Evolutionary conservation across 768 basidiomycete species (phyloP), one percentile per base, ranked within the genome.

Genomic region (Rhodotorula toruloides): DNA sequence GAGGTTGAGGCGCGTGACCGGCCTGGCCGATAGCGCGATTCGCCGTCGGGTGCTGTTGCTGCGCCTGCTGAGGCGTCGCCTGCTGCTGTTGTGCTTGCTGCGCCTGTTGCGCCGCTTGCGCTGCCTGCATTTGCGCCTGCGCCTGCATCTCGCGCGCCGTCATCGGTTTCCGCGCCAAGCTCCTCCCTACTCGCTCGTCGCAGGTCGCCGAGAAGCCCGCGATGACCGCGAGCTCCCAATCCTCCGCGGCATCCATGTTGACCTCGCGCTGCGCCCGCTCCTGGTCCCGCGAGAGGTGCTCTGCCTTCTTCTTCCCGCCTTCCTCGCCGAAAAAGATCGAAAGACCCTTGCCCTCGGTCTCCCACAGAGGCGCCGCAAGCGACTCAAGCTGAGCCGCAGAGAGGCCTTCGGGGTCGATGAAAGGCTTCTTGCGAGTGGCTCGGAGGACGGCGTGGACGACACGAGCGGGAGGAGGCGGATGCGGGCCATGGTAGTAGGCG

Each of bases 401-500:
- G n/a, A 71, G 43, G 16, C 63, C 59, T 11, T 54, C 36, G 21
- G 70, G 70, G 43, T 71, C 59, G 47, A 67, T 36, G 46, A 71
- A 61, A 0, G 65, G 65, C 34, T 58, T 42, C 16, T 54, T 25
- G 17, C 42, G 31, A 10, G 63, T 34, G 1, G 70, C 65, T 22
- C 46, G 54, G 25, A 71, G 53, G 55, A 71, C 36, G 19, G 62
- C 46, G 10, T 60, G 58, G 4, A 71, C 59, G 34, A 67, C 62
- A 22, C 62, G 37, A 5, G 70, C 57, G 2, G 70, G 70, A 19
- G 70, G 70, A 6, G 66, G 62, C 12, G 70, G 70, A 21, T 67
- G 65, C 11, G 65, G 58, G 25, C 70, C 70, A 52, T 71, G 70
- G 62, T 67, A 71, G 55, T 64, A 71, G 10, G 62, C 60, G 52